Percentiles rank a stretch among this genome's conserved stretches.
Evolutionary conservation across 1,284 basidiomycete genomes (phyloP).

Genomic region (Ustilago tritici): DNA sequence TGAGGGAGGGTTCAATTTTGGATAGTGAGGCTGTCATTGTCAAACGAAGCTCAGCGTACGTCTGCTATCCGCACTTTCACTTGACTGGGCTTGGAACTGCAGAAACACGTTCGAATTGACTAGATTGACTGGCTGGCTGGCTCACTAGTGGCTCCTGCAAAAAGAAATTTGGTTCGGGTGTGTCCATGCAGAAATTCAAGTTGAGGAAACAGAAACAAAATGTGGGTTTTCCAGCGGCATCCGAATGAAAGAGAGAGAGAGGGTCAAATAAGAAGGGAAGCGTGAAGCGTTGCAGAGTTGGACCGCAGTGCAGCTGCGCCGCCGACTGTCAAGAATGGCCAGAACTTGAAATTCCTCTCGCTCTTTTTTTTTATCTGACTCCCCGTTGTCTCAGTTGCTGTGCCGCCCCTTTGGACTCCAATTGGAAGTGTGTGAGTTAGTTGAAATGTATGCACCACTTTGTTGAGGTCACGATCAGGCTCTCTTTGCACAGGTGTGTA

Average conservation of each 20-base stretch:
- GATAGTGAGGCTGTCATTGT: constrained; percentile 3
- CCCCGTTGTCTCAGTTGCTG: not conserved
- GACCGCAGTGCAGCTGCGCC: constrained; percentile 14
- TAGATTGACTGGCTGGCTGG: constrained; percentile 1
- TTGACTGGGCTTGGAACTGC: constrained; percentile 2
- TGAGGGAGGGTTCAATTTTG: constrained; percentile 2
- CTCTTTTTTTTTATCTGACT: not conserved
- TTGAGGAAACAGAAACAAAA: not conserved
- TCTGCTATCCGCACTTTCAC: not conserved
- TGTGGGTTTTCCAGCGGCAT: constrained; percentile 11
- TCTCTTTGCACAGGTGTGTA: too few species aligned
- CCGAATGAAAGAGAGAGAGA: not conserved
- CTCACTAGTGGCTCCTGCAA: not conserved
- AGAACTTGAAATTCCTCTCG: constrained; percentile 10
- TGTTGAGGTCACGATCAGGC: too few species aligned
- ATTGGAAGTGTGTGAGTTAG: not conserved
- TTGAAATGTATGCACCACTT: too few species aligned
- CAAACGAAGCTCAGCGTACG: constrained; percentile 2
- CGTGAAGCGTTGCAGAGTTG: constrained; percentile 2
- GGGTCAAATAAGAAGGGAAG: not conserved
- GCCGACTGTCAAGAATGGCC: constrained; percentile 18
- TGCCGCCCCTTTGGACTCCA: not conserved
- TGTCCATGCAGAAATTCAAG: constrained; percentile 7
- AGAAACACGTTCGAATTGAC: not conserved
- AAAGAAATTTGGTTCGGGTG: constrained; percentile 6